Evolutionary conservation across 176 grass and related monocot species (phyloP).

Genomic region (Rhynchospora tenuis): DNA sequence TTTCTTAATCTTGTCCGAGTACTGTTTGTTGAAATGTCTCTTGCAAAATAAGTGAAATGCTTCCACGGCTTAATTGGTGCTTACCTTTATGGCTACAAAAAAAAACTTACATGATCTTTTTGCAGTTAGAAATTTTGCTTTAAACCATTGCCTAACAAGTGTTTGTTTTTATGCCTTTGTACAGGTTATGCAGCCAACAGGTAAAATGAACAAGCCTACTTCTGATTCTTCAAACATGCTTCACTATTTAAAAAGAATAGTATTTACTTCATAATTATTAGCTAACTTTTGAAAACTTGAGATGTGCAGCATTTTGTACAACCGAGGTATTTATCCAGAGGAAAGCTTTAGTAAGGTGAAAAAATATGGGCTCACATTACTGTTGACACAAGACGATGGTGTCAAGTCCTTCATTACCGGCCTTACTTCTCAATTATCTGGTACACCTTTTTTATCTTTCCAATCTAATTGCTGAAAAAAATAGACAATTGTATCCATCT

Average conservation of each 20-base stretch:
- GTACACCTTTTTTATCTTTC: conserved; percentile 16
- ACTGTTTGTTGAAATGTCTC: conserved; percentile 28
- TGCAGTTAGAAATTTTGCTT: neutral
- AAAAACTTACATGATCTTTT: neutral
- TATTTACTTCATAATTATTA: neutral
- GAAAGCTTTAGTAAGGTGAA: conserved; percentile 95
- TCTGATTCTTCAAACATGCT: neutral
- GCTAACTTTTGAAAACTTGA: conserved; percentile 1
- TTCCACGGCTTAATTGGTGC: neutral
- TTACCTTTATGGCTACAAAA: neutral
- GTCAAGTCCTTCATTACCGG: conserved; percentile 64
- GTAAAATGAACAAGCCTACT: conserved; percentile 21
- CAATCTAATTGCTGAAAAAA: neutral
- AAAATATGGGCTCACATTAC: conserved; percentile 93
- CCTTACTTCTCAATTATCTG: conserved; percentile 80
- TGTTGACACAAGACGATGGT: conserved; percentile 81
- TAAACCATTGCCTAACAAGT: neutral
- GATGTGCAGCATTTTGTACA: conserved; percentile 84
- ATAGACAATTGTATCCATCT: neutral
- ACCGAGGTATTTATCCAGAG: conserved; percentile 82
- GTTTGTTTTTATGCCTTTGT: conserved; percentile 30
- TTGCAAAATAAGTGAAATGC: conserved; percentile 25
- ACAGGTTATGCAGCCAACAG: conserved; percentile 96
- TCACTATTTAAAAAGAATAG: neutral
- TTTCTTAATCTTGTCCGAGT: neutral